Evolutionary conservation across 129 eudicot species (phyloP).

Genomic region (Deinandra increscens): DNA sequence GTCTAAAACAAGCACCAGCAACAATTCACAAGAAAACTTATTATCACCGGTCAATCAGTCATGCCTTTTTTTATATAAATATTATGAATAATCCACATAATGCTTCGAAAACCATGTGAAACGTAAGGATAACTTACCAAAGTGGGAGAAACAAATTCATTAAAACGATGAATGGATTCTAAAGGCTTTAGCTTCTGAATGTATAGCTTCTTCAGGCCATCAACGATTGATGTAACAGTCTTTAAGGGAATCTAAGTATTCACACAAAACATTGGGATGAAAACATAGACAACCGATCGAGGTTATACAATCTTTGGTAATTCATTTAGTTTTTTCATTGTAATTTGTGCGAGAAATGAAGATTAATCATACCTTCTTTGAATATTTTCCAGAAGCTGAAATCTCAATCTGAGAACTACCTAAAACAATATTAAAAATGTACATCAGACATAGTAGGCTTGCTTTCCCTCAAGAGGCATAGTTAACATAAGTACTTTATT

Average conservation of each 20-base stretch:
- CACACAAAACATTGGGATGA: background rate
- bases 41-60: background rate
- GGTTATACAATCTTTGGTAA: background rate
- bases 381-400: constrained; percentile 56
- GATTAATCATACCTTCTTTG: constrained; percentile 54
- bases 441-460: background rate
- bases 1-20: constrained; percentile 44
- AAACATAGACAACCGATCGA: background rate
- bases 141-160: constrained; percentile 81
- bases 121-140: constrained; percentile 48
- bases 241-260: constrained; percentile 46
- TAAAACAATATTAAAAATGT: constrained; percentile 28
- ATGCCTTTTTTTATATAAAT: background rate
- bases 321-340: background rate
- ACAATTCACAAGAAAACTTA: background rate
- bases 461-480: constrained; percentile 3
- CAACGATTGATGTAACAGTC: constrained; percentile 78
- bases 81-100: background rate
- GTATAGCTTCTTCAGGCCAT: constrained; percentile 85
- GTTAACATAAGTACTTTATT: background rate
- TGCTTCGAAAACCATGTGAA: background rate
- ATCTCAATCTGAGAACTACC: constrained; percentile 53
- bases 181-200: constrained; percentile 78
- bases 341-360: background rate
- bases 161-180: constrained; percentile 63